Evolutionary conservation across 768 basidiomycete genomes (phyloP), one percentile per base, ranked within the genome.

Genomic region (Suillus discolor): DNA sequence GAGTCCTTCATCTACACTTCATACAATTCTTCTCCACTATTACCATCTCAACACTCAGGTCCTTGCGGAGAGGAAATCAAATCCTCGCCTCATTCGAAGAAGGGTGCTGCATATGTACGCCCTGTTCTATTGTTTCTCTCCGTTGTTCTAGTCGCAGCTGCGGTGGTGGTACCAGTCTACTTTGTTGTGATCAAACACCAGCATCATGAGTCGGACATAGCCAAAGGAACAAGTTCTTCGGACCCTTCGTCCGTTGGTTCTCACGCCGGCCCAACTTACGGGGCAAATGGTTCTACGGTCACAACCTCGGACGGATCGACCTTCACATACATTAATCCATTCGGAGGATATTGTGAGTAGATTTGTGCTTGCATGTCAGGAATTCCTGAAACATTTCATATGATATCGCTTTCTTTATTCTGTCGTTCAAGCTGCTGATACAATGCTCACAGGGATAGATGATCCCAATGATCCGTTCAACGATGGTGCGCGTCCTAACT

Each of bases 291-390:
- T 13, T 90, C 89, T 38, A 81, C 80, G 3, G 78, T 94, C 63
- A 86, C 82, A 9, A 79, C 83, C 23, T 87, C 83, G 1, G 85
- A 94, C 71, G 95, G 94, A 1, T 78, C 85, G 1, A 87, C 84
- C 2, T 91, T 95, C 77, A 86, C 82, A 3, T 96, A 97, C 74
- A 81, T 79, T 63, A 96, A 96, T 76, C 78, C 83, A 28, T 91
- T 93, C 72, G 93, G 88, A 34, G 91, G 91, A 51, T 86, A 83
- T 71, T 91, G 89, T 89, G 73, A 84, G 87, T 64, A 31, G 65
- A 28, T 18, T 59, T 41, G 5, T 25, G 25, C 16, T 39, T 39
- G 38, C 11, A 38, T 41, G 16, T 9, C 28, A 11, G 18, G 31
- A 28, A 31, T 16, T 51, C 9, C 16, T 31, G 8, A 28, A 53